phyloP scores from a whole-genome alignment of 2,329 filamentous ascomycete genomes.

The Phoma herbarum region DNA sequence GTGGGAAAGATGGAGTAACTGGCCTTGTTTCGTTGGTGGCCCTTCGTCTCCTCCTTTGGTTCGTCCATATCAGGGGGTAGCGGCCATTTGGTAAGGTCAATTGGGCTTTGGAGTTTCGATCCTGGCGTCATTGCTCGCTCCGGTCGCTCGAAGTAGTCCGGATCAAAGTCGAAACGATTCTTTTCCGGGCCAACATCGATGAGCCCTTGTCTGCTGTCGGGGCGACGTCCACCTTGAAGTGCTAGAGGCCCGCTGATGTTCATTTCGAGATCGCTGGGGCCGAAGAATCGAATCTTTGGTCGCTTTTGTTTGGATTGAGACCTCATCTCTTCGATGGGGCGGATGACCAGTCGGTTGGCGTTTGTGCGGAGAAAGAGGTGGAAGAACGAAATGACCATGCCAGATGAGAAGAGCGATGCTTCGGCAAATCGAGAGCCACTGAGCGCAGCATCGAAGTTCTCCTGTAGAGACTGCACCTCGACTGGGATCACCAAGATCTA shows the following conservation, averaged over 20 bases:
- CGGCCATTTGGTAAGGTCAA: slow-evolving; percentile 50
- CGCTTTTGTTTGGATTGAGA: slow-evolving; percentile 53
- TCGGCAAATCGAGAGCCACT: slow-evolving; percentile 70
- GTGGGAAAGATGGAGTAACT: slow-evolving; percentile 53
- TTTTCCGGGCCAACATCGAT: slow-evolving; percentile 51
- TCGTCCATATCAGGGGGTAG: slow-evolving; percentile 44
- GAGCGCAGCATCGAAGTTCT: slow-evolving; percentile 54
- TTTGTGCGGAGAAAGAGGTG: slow-evolving; percentile 74
- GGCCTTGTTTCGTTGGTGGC: slow-evolving; percentile 40
- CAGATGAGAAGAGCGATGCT: slow-evolving; percentile 72
- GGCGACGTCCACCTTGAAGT: slow-evolving; percentile 43
- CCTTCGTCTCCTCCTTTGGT: slow-evolving; percentile 26
- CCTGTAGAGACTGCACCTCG: slow-evolving; percentile 62
- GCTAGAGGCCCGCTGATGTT: slow-evolving; percentile 52
- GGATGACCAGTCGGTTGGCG: slow-evolving; percentile 64
- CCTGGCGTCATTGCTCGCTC: slow-evolving; percentile 44
- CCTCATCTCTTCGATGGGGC: slow-evolving; percentile 58
- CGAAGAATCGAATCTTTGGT: slow-evolving; percentile 60
- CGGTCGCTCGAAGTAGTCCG: slow-evolving; percentile 45
- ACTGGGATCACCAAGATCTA: slow-evolving; percentile 71
- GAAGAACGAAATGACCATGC: slow-evolving; percentile 70
- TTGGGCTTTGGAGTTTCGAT: slow-evolving; percentile 37
- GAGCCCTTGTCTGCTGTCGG: slow-evolving; percentile 47
- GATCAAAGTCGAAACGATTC: slow-evolving; percentile 47
- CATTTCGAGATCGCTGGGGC: slow-evolving; percentile 54